A percentile compares a stretch with the other conserved stretches of the same genome.
Conservation (phyloP, 169 alveolate species). For the Plasmodium falciparum region DNA sequence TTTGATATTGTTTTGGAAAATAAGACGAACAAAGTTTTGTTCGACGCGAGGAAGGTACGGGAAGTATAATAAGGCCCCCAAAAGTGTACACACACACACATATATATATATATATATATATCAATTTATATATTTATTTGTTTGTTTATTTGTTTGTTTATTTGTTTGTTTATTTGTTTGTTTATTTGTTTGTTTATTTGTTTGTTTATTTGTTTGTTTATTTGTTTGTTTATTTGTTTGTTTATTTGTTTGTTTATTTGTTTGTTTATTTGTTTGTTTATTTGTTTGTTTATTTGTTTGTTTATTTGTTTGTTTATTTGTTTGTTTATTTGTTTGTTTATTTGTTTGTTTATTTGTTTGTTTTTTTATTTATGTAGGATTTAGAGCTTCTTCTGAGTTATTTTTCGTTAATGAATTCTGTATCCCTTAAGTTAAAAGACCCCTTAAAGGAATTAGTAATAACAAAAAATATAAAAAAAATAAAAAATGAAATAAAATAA, state of each 20-base stretch:
- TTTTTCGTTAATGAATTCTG: slow-evolving; percentile 73
- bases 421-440: slow-evolving; percentile 51
- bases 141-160: background rate
- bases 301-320: no score
- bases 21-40: slow-evolving; percentile 61
- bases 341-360: background rate
- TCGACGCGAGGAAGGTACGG: slow-evolving; percentile 55
- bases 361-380: slow-evolving; percentile 14
- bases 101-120: background rate
- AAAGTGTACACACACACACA: background rate
- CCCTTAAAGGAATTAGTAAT: slow-evolving; percentile 67
- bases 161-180: no score
- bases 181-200: no score
- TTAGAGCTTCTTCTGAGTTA: slow-evolving; percentile 55
- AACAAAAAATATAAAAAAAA: slow-evolving; percentile 2
- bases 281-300: no score
- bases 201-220: no score
- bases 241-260: no score
- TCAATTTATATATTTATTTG: background rate
- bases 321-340: no score
- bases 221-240: no score
- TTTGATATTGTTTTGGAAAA: slow-evolving; percentile 55
- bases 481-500: no score
- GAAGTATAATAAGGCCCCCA: background rate
- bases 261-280: no score